Evolutionary conservation across 257 asterid genomes (phyloP).

Genomic region (Rhazya stricta): DNA sequence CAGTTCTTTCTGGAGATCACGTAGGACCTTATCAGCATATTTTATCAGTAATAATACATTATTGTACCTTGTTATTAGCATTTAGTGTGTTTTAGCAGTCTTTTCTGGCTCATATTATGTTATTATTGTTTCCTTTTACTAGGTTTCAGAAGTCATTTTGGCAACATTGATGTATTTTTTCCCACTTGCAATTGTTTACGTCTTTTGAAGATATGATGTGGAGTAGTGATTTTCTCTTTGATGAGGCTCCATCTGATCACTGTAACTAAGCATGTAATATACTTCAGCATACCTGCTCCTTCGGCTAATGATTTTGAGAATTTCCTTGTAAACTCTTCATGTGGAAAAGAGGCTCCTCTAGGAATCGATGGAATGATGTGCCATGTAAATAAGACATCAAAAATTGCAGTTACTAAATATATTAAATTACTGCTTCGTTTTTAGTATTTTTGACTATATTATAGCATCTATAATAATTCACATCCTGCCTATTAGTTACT

Average conservation of each 20-base stretch:
- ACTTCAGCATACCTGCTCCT: neutral
- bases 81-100: neutral
- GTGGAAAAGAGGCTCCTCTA: neutral
- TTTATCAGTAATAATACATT: neutral
- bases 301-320: neutral
- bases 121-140: neutral
- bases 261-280: conserved; percentile 2
- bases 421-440: neutral
- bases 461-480: neutral
- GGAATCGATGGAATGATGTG: neutral
- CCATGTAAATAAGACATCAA: neutral
- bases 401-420: neutral
- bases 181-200: neutral
- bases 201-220: neutral
- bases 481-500: neutral
- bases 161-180: neutral
- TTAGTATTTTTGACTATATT: neutral
- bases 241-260: neutral
- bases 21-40: neutral
- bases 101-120: conserved; percentile 7
- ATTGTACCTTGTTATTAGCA: neutral
- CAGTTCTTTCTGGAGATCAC: neutral
- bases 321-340: neutral
- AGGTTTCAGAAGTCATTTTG: conserved; percentile 1
- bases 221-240: conserved; percentile 1